Evolutionary conservation across 306 rosid species (phyloP), one percentile per base, ranked within the genome.

Genomic region (Acacia confusa): DNA sequence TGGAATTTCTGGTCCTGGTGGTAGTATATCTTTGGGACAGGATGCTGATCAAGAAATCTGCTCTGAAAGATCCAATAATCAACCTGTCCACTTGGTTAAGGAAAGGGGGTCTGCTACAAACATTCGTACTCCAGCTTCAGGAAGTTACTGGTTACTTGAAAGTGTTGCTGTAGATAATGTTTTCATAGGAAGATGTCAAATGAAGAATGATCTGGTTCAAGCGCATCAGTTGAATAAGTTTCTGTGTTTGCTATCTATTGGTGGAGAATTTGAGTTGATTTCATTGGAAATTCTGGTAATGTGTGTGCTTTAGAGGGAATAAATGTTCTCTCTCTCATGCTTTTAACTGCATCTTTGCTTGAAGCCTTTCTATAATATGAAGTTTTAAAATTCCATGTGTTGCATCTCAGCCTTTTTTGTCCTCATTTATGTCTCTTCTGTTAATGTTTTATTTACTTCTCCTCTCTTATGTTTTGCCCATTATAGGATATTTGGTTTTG

Each of bases 201-300:
- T 79, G 80, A 89, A 89, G 88, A 88, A 89, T 78, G 87, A 74
- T 80, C 81, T 95, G 77, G 69, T 87, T 83, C 85, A 57, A 82
- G 88, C 86, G 44, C 93, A 92, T 85, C 86, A 88, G 13, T 66
- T 40, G 74, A 86, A 83, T 83, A 89, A 88, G 84, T 83, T 93
- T 74, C 28, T 68, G 14, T 88, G 88, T 34, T 85, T 82, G 17
- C 82, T 91, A 85, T 91, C 89, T 82, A 66, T 95, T 73, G 95
- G 89, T 12, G 91, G 90, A 67, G 90, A 90, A 75, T 85, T 93
- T 86, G 89, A 67, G 83, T 75, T 36, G 60, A 79, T 90, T 82
- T 82, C 85, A 85, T 93, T 91, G 89, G 77, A 68, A 69, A 88
- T 88, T 78, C 90, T 93, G 99, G 99, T 95, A 83, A 90, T 91